phyloP scores from a whole-genome alignment of 2,329 filamentous ascomycete species.

The Coniochaeta sp. region DNA sequence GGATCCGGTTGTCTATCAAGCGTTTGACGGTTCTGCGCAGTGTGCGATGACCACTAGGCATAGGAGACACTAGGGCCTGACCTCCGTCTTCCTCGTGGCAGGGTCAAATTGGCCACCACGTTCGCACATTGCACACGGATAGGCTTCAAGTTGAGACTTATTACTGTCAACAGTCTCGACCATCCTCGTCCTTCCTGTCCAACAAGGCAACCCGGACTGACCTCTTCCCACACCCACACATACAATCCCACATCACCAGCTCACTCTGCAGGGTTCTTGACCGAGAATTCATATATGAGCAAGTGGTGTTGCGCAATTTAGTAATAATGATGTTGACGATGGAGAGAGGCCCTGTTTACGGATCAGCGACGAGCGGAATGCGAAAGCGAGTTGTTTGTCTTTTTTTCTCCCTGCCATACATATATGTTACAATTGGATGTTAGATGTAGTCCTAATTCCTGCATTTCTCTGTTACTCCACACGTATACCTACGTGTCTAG shows the following conservation, averaged over 20 bases:
- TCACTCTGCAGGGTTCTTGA: neutral
- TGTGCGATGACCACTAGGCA: neutral
- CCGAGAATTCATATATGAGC: neutral
- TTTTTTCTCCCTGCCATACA: neutral
- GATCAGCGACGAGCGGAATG: neutral
- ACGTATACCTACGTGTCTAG: too few relatives aligned
- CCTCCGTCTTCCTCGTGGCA: neutral
- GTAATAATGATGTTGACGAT: neutral
- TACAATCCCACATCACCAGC: neutral
- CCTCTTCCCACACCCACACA: neutral
- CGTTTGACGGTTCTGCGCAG: conserved; percentile 20
- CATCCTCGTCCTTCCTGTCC: neutral
- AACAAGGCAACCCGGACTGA: neutral
- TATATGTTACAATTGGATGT: neutral
- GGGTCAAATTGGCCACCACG: neutral
- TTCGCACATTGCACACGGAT: neutral
- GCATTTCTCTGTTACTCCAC: too few relatives aligned
- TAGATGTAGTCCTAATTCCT: neutral
- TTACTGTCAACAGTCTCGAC: neutral
- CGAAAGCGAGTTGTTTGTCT: neutral
- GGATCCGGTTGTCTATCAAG: conserved; percentile 9
- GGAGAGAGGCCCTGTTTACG: neutral
- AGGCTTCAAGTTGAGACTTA: neutral
- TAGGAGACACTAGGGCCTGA: neutral
- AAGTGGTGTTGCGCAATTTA: neutral